Evolutionary conservation across 345 rosid genomes (phyloP).

Genomic region (Ceriops decandra): DNA sequence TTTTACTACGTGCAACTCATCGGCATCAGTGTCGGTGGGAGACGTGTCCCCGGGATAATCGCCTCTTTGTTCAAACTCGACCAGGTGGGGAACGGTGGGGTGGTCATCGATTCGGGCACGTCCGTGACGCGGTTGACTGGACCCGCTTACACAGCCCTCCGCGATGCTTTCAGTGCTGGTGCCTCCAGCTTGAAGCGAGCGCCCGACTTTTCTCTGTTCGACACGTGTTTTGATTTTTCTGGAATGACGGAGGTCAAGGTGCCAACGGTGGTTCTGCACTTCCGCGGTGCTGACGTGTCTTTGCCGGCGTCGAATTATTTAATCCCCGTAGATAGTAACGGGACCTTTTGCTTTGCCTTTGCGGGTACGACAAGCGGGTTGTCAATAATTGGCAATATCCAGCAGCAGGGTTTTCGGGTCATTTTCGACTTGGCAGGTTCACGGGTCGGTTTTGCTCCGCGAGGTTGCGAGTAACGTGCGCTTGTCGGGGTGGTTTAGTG

Average conservation of each 20-base stretch:
- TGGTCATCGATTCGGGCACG: slow-evolving; percentile 85
- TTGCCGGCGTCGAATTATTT: slow-evolving; percentile 87
- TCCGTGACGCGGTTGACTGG: slow-evolving; percentile 76
- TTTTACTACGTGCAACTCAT: slow-evolving; percentile 86
- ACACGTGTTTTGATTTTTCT: slow-evolving; percentile 77
- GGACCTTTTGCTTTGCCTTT: slow-evolving; percentile 89
- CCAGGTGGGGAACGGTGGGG: slow-evolving; percentile 76
- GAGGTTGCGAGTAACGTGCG: slow-evolving; percentile 51
- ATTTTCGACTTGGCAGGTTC: slow-evolving; percentile 65
- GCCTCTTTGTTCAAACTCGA: slow-evolving; percentile 76
- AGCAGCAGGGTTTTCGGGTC: slow-evolving; percentile 96
- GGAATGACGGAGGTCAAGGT: slow-evolving; percentile 60
- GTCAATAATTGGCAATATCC: slow-evolving; percentile 87
- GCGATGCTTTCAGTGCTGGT: slow-evolving; percentile 58
- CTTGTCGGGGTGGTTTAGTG: background rate
- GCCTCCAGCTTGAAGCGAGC: slow-evolving; percentile 49
- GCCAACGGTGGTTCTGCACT: slow-evolving; percentile 71
- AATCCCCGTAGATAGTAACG: slow-evolving; percentile 69
- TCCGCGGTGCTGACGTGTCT: slow-evolving; percentile 66
- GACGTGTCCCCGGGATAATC: slow-evolving; percentile 60
- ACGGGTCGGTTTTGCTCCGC: slow-evolving; percentile 81
- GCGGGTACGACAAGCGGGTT: slow-evolving; percentile 86
- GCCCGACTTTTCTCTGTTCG: slow-evolving; percentile 58
- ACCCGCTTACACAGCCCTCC: slow-evolving; percentile 58
- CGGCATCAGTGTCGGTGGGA: slow-evolving; percentile 85